These are phyloP conservation scores for Termitomyces bulborhizus DNA, from an alignment of 768 basidiomycete species.

Conservation along the genomic window DNA sequence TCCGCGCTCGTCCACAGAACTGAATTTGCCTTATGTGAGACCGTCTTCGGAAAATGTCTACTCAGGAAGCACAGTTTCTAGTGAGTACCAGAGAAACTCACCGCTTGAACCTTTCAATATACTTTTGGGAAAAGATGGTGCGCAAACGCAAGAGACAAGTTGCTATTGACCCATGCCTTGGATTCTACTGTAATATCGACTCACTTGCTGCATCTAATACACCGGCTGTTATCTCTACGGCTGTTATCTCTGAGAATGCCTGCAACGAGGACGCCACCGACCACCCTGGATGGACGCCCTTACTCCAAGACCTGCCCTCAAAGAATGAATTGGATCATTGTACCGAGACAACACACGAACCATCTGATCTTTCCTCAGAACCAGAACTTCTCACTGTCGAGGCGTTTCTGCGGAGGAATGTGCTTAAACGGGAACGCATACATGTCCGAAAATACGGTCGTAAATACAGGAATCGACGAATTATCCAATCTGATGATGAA, in stretches of 20 bases:
- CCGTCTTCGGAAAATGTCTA: neutral
- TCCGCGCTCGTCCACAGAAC: neutral
- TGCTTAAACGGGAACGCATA: neutral
- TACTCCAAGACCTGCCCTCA: neutral
- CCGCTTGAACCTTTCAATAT: neutral
- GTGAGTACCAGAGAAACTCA: neutral
- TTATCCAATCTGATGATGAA: slow-evolving; percentile 10
- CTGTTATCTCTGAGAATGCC: neutral
- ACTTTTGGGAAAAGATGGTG: slow-evolving; percentile 35
- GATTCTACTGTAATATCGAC: slow-evolving; percentile 24
- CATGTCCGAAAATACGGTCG: slow-evolving; percentile 17
- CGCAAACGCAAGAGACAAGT: slow-evolving; percentile 43
- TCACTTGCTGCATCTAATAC: neutral
- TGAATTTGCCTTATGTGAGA: neutral
- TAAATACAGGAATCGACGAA: slow-evolving; percentile 6
- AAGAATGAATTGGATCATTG: neutral
- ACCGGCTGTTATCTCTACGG: neutral
- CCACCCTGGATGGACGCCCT: neutral
- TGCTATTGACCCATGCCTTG: slow-evolving; percentile 33
- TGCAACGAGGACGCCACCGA: neutral
- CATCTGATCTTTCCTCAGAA: slow-evolving; percentile 6
- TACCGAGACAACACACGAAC: neutral
- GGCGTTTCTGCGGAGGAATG: slow-evolving; percentile 20
- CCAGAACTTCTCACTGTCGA: slow-evolving; percentile 22
- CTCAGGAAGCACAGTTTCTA: neutral